Evolutionary conservation across 352 stramenopile species (phyloP), one percentile per base, ranked within the genome.

Genomic region (Phytopythium vexans): DNA sequence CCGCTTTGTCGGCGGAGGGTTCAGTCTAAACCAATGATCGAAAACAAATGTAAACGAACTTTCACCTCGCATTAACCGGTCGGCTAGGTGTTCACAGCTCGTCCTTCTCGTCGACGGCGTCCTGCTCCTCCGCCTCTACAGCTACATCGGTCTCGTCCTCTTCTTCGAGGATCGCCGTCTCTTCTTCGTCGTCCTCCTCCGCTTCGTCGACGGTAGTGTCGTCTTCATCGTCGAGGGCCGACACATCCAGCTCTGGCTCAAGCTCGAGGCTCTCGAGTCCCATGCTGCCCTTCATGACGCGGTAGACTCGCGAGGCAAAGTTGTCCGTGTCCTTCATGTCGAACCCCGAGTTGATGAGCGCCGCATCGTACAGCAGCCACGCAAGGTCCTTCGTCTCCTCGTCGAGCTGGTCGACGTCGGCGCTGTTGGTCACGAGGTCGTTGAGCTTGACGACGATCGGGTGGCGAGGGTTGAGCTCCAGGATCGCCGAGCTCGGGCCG

Each of bases 391-490:
- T 83, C 3, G 88, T 94, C 59, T 95, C 81, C 15, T 96, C 77
- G 16, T 88, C 81, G 8, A 96, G 77, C 59, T 75, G 64, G 32
- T 88, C 64, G 35, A 14, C 47, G 35, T 44, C 47, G n/a, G 68
- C 69, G 16, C 32, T 67, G 31, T 52, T 50, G 35, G 66, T 49
- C 34, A 97, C 83, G 27, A 91, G 58, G 31, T 82, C 89, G 68
- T 84, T 98, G 32, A 99, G 86, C 76, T 99, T 97, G 32, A 81
- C 75, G 27, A 99, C 86, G 60, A 99, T 98, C 36, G 97, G 97
- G 72, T 99, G 97, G 44, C 97, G 93, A 48, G 98, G 98, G 75
- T 99, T 99, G 15, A 99, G 77, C 79, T 99, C 97, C 62, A 99
- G 76, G 62, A 97, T 98, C 54, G 96, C 97, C 31, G 95, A 91